phyloP scores from a whole-genome alignment of 169 alveolate genomes.

The Plasmodium billcollinsi region DNA sequence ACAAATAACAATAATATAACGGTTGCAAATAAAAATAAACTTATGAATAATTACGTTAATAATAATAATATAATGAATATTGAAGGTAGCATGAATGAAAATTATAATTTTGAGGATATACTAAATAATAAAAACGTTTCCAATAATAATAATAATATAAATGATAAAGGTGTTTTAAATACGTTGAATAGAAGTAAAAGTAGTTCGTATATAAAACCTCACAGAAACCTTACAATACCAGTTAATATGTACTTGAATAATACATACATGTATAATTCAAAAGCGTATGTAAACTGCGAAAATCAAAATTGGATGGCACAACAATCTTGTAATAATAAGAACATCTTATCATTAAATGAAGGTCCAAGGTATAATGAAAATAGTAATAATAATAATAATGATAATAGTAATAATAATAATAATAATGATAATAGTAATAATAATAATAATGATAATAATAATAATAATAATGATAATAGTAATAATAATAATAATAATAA shows the following conservation, averaged over 20 bases:
- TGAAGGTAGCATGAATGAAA: not conserved
- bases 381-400: not conserved
- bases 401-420: not conserved
- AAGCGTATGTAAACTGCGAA: not conserved
- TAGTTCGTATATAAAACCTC: not conserved
- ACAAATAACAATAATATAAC: not conserved
- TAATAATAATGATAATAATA: not conserved
- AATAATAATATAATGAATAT: conserved; percentile 6
- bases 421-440: not conserved
- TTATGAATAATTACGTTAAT: conserved; percentile 2
- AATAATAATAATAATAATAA: not conserved
- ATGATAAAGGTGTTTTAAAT: not conserved
- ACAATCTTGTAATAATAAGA: not conserved
- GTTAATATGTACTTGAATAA: not conserved
- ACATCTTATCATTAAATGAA: too few relatives aligned
- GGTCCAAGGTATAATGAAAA: too few relatives aligned
- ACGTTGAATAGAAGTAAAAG: not conserved
- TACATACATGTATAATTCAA: not conserved
- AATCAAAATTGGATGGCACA: not conserved
- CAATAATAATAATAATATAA: conserved; percentile 5
- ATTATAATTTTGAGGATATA: not conserved
- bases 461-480: not conserved
- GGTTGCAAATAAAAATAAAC: not conserved
- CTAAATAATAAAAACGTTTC: not conserved
- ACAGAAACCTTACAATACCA: not conserved